These are phyloP conservation scores for Verbena officinalis DNA, from an alignment of 257 asterid species.

Conservation along the genomic window DNA sequence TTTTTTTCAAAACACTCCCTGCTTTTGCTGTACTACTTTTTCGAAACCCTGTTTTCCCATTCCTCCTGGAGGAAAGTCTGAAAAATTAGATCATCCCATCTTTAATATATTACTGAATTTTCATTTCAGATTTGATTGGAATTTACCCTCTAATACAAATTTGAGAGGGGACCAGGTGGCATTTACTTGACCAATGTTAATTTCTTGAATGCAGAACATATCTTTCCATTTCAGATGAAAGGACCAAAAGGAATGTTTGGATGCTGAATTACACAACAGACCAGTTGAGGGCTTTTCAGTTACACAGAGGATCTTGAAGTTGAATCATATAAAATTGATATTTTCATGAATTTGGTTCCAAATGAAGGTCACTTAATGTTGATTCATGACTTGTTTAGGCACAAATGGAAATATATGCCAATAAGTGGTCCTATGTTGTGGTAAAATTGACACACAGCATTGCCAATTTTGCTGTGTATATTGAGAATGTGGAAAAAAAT, in stretches of 20 bases:
- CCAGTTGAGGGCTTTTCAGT: slow-evolving; percentile 19
- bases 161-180: no score
- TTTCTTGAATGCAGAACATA: slow-evolving; percentile 41
- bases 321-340: neutral
- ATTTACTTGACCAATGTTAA: neutral
- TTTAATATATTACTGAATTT: no score
- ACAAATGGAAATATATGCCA: neutral
- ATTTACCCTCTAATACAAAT: no score
- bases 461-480: slow-evolving; percentile 15
- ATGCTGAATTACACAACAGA: slow-evolving; percentile 39
- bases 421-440: neutral
- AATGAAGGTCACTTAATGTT: neutral
- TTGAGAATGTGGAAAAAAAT: no score
- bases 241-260: slow-evolving; percentile 55
- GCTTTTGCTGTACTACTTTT: no score
- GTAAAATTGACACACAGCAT: neutral
- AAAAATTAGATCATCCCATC: no score
- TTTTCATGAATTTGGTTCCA: neutral
- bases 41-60: no score
- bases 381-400: neutral
- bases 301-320: neutral
- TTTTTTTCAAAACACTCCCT: no score
- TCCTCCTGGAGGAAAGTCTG: no score
- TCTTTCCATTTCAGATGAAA: slow-evolving; percentile 59
- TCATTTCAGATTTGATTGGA: no score